Conservation (phyloP, 2,329 filamentous ascomycete species). For the Calonectria fujianensis region DNA sequence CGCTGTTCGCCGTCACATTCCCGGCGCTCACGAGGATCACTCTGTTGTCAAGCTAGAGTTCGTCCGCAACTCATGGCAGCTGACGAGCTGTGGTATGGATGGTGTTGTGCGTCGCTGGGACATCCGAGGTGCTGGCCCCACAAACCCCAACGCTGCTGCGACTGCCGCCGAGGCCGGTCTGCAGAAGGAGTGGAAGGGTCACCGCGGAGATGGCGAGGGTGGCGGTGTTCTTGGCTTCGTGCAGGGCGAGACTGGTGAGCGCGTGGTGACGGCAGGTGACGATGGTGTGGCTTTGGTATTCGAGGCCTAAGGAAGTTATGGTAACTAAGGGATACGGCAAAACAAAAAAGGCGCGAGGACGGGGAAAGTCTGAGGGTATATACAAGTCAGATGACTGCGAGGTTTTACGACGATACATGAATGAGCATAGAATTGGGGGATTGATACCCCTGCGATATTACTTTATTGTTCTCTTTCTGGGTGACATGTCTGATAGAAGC, state of each 20-base stretch:
- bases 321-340: slow-evolving; percentile 3
- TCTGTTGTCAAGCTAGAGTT: slow-evolving; percentile 96
- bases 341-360: slow-evolving; percentile 36
- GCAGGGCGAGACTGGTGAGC: slow-evolving; percentile 83
- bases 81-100: slow-evolving; percentile 94
- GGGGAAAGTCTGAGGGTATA: slow-evolving; percentile 38
- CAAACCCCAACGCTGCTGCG: slow-evolving; percentile 55
- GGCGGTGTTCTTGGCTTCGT: slow-evolving; percentile 95
- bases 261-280: slow-evolving; percentile 92
- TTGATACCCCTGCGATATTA: slow-evolving; percentile 47
- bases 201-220: slow-evolving; percentile 88
- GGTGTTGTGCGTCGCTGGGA: slow-evolving; percentile 95
- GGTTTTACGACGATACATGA: slow-evolving; percentile 50
- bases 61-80: slow-evolving; percentile 78
- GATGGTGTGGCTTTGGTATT: slow-evolving; percentile 84
- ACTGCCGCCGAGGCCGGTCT: slow-evolving; percentile 76
- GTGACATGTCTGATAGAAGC: background rate
- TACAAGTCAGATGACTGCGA: slow-evolving; percentile 45
- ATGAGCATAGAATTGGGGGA: slow-evolving; percentile 51
- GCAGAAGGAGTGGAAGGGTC: slow-evolving; percentile 92
- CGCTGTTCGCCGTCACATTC: slow-evolving; percentile 87
- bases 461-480: background rate
- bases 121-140: slow-evolving; percentile 68
- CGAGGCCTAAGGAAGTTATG: slow-evolving; percentile 65
- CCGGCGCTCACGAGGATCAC: slow-evolving; percentile 89